Conservation (phyloP, 106 monocot genomes). For the Allium fistulosum region DNA sequence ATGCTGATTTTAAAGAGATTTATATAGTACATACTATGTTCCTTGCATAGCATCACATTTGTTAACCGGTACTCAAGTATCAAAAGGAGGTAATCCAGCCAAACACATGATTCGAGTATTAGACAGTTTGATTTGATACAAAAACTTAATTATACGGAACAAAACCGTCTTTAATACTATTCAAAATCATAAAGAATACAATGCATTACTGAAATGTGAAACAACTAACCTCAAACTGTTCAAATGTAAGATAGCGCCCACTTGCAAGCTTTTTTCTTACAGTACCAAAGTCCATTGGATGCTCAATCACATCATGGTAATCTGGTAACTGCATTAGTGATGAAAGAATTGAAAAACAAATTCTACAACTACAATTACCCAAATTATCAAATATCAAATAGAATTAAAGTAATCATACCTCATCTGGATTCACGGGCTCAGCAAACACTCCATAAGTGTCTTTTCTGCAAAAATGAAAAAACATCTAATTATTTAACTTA, state of each 20-base stretch:
- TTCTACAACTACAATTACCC: too few species aligned
- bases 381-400: too few species aligned
- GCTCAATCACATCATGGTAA: conserved; percentile 78
- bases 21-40: too few species aligned
- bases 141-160: too few species aligned
- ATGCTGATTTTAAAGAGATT: too few species aligned
- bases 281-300: conserved; percentile 94
- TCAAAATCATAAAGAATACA: too few species aligned
- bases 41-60: too few species aligned
- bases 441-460: conserved; percentile 86
- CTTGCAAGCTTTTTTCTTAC: conserved; percentile 65
- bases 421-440: conserved; percentile 78
- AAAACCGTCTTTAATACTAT: neutral
- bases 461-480: conserved; percentile 46
- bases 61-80: too few species aligned
- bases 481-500: conserved; percentile 3
- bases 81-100: too few species aligned
- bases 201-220: neutral
- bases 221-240: conserved; percentile 81
- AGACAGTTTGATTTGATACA: too few species aligned
- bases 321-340: conserved; percentile 66
- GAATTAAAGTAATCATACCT: conserved; percentile 24
- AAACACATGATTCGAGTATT: too few species aligned
- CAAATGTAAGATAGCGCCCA: conserved; percentile 49
- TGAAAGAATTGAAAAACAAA: too few species aligned